Percentiles rank a stretch among this genome's conserved stretches.
Evolutionary conservation across 2,329 filamentous ascomycete genomes (phyloP).

Genomic region (Dryadomyces quercus-mongolicae): DNA sequence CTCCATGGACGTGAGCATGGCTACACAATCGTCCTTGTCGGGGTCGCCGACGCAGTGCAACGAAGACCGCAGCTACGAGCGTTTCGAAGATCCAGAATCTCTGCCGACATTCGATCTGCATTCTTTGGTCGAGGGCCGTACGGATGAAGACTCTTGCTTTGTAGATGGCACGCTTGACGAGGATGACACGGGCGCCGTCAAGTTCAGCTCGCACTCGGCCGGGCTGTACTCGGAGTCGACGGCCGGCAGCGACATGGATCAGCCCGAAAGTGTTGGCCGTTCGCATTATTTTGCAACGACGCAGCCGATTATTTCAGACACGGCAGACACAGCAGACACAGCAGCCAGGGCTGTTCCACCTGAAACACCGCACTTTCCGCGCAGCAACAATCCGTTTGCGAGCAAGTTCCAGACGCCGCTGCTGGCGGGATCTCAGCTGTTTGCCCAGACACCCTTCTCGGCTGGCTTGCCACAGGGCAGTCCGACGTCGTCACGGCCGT

Average conservation of each 20-base stretch:
- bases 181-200: conserved; percentile 38
- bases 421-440: conserved; percentile 37
- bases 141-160: conserved; percentile 4
- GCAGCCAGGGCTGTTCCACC: neutral
- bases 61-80: conserved; percentile 41
- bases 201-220: conserved; percentile 21
- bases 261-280: neutral
- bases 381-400: conserved; percentile 34
- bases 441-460: conserved; percentile 41
- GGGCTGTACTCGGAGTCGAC: conserved; percentile 24
- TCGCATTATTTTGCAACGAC: conserved; percentile 3
- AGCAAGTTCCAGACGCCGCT: conserved; percentile 20
- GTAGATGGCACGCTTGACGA: conserved; percentile 21
- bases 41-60: conserved; percentile 46
- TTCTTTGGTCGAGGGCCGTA: conserved; percentile 12
- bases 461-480: conserved; percentile 36
- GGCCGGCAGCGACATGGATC: neutral
- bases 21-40: conserved; percentile 18
- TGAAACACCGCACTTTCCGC: conserved; percentile 18
- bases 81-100: conserved; percentile 18
- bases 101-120: conserved; percentile 6
- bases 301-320: neutral
- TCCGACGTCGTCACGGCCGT: conserved; percentile 46
- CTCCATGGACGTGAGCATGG: neutral
- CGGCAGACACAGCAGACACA: neutral